Evolutionary conservation across 78 protist genomes (phyloP).

Genomic region (Dictyostelium purpureum): DNA sequence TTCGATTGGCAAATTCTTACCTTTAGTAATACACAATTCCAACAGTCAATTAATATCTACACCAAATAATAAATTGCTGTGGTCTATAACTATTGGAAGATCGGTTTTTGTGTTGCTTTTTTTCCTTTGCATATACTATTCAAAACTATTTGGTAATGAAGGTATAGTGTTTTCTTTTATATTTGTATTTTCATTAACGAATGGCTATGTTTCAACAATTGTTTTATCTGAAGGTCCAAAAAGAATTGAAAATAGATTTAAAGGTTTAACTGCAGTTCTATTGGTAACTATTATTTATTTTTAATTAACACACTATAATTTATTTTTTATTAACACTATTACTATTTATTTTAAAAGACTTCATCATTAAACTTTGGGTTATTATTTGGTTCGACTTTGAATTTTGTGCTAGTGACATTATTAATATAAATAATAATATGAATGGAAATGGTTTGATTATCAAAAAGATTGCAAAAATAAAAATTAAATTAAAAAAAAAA

Average conservation of each 20-base stretch:
- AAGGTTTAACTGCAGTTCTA: slow-evolving; percentile 43
- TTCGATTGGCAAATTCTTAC: slow-evolving; percentile 31
- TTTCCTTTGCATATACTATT: slow-evolving; percentile 19
- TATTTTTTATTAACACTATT: too few species aligned
- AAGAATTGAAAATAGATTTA: neutral
- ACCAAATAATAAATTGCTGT: neutral
- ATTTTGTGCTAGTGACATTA: too few species aligned
- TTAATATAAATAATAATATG: neutral
- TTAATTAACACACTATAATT: too few species aligned
- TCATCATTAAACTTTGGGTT: too few species aligned
- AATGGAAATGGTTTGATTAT: too few species aligned
- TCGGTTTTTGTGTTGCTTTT: neutral
- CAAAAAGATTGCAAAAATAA: neutral
- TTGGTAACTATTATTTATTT: too few species aligned
- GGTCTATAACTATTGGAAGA: slow-evolving; percentile 29
- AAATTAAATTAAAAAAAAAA: too few species aligned
- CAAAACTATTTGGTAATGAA: neutral
- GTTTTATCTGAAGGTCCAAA: slow-evolving; percentile 62
- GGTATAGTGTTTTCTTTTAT: slow-evolving; percentile 18
- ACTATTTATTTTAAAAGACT: too few species aligned
- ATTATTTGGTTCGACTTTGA: too few species aligned
- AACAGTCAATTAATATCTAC: slow-evolving; percentile 1
- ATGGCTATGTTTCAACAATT: slow-evolving; percentile 16
- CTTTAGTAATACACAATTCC: neutral
- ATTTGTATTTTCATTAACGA: neutral